These are phyloP conservation scores for Periconia sp. DNA, from an alignment of 2,329 filamentous ascomycete species.

Conservation along the genomic window DNA sequence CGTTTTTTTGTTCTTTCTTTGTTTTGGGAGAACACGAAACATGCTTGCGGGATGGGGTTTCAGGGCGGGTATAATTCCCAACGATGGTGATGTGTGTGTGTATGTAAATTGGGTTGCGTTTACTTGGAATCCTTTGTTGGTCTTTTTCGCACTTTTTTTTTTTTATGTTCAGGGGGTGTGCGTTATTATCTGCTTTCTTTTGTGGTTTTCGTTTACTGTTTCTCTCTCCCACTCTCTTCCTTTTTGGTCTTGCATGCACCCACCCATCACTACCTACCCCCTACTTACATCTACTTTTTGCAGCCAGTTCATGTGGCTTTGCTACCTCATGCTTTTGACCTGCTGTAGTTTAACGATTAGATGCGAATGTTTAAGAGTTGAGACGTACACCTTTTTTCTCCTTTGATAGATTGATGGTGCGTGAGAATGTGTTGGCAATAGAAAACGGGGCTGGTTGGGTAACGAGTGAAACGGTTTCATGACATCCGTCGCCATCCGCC, in stretches of 20 bases:
- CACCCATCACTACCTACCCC: constrained; percentile 6
- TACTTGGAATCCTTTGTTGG: too few relatives aligned
- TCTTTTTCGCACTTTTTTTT: constrained; percentile 5
- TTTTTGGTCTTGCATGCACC: constrained; percentile 32
- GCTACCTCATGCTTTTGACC: constrained; percentile 9
- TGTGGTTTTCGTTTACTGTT: constrained; percentile 26
- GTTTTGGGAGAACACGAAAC: background rate
- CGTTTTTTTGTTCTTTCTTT: constrained; percentile 30
- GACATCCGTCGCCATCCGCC: too few relatives aligned
- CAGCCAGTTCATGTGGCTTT: constrained; percentile 29
- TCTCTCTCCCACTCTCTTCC: constrained; percentile 14
- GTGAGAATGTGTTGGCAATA: too few relatives aligned
- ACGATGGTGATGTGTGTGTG: too few relatives aligned
- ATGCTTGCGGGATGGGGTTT: constrained; percentile 8
- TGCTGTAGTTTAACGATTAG: constrained; percentile 28
- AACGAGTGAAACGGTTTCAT: too few relatives aligned
- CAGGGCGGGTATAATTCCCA: too few relatives aligned
- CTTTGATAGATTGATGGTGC: too few relatives aligned
- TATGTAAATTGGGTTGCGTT: too few relatives aligned
- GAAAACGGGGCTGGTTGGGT: too few relatives aligned
- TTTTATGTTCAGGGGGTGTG: constrained; percentile 18
- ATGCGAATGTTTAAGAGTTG: constrained; percentile 11
- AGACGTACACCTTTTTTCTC: background rate
- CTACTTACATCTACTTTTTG: constrained; percentile 10
- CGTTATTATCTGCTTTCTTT: constrained; percentile 21